Conservation (phyloP, 306 rosid species). For the Castanea crenata region DNA sequence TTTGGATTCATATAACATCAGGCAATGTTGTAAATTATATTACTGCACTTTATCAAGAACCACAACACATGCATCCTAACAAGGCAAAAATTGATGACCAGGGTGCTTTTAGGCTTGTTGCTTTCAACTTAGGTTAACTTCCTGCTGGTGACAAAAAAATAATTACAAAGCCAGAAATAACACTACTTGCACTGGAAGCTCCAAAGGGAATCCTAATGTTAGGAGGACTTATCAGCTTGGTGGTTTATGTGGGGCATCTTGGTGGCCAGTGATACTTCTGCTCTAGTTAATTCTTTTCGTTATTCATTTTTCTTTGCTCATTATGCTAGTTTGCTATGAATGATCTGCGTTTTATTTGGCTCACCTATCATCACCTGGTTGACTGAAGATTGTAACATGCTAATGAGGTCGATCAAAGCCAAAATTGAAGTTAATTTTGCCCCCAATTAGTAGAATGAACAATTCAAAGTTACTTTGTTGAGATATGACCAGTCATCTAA, state of each 20-base stretch:
- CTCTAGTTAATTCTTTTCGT: constrained; percentile 2
- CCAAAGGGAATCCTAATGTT: constrained; percentile 53
- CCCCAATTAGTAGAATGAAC: background rate
- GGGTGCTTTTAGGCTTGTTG: constrained; percentile 67
- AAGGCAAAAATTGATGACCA: constrained; percentile 19
- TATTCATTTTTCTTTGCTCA: background rate
- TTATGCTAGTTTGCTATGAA: constrained; percentile 11
- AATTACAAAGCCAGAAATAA: constrained; percentile 63
- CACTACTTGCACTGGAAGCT: constrained; percentile 68
- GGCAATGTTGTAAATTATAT: background rate
- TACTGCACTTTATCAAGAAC: background rate
- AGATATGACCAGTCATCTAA: background rate
- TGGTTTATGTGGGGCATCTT: constrained; percentile 81
- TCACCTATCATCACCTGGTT: background rate
- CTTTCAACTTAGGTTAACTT: constrained; percentile 90
- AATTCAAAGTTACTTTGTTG: background rate
- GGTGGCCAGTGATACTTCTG: constrained; percentile 72
- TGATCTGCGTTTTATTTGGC: background rate
- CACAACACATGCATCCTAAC: background rate
- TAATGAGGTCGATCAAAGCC: background rate
- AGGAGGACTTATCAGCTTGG: constrained; percentile 82
- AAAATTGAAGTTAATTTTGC: background rate
- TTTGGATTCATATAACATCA: background rate
- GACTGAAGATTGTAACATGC: no score
- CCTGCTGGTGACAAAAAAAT: constrained; percentile 83